phyloP scores from a whole-genome alignment of 345 rosid genomes.

The Eucalyptus marginata region DNA sequence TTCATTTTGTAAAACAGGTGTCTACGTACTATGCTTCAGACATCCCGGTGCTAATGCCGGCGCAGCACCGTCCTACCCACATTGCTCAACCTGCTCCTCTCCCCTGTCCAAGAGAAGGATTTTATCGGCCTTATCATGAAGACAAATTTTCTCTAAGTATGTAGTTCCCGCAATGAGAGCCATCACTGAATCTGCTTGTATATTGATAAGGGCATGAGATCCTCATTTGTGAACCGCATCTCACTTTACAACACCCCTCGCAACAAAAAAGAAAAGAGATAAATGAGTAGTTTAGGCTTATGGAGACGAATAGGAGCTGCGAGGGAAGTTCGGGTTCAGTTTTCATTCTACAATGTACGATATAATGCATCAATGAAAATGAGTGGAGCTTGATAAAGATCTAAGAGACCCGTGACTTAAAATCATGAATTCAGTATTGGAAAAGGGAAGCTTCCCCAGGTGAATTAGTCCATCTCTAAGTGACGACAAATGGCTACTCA shows the following conservation, averaged over 20 bases:
- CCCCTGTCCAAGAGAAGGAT: constrained; percentile 67
- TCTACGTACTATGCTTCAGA: constrained; percentile 28
- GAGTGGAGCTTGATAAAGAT: background rate
- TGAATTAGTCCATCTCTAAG: background rate
- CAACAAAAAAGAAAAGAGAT: background rate
- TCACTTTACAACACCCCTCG: background rate
- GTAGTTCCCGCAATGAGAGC: background rate
- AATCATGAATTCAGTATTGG: background rate
- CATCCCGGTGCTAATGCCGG: constrained; percentile 88
- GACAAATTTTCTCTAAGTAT: background rate
- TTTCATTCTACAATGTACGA: background rate
- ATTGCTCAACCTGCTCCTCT: constrained; percentile 92
- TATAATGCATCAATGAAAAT: background rate
- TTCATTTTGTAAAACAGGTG: constrained; percentile 12
- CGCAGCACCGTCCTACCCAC: constrained; percentile 57
- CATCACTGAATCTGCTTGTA: background rate
- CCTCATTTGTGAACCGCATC: background rate
- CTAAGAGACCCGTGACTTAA: background rate
- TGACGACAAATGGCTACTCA: background rate
- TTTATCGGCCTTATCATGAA: constrained; percentile 45
- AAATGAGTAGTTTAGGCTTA: background rate
- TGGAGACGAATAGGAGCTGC: background rate
- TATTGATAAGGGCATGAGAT: background rate
- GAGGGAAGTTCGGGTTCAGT: background rate
- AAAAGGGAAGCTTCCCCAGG: background rate